Conservation (phyloP, 2,329 filamentous ascomycete genomes). For the Fusarium sp. region DNA sequence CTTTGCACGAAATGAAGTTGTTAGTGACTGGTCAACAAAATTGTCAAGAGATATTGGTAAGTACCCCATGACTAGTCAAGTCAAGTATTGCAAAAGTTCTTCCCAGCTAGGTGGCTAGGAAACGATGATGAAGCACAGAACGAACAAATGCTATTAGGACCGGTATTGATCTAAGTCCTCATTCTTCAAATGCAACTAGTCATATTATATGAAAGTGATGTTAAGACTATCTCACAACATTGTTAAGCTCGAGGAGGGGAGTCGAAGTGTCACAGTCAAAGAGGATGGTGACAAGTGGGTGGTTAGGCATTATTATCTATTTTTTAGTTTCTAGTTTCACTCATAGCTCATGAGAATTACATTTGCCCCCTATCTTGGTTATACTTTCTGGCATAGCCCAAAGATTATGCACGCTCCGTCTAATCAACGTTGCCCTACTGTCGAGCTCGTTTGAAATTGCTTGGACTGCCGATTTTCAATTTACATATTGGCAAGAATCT, state of each 20-base stretch:
- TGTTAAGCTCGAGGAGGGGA: neutral
- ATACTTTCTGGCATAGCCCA: neutral
- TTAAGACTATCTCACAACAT: neutral
- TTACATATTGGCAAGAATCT: conserved; percentile 61
- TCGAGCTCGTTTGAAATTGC: neutral
- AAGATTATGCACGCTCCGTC: neutral
- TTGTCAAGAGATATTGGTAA: neutral
- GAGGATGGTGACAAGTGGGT: neutral
- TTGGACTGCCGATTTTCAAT: neutral
- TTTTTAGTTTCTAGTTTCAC: neutral
- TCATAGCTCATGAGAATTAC: conserved; percentile 16
- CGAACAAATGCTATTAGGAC: no score
- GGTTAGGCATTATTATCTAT: conserved; percentile 1
- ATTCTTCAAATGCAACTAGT: neutral
- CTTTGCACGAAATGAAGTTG: neutral
- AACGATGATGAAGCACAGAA: no score
- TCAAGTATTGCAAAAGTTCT: no score
- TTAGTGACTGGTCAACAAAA: neutral
- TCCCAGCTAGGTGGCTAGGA: no score
- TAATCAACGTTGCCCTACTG: neutral
- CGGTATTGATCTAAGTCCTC: neutral
- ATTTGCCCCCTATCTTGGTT: neutral
- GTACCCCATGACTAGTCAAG: neutral
- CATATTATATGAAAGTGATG: neutral
- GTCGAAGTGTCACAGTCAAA: neutral